Conservation (phyloP, 2,329 filamentous ascomycete species). For the Chalara sp. region DNA sequence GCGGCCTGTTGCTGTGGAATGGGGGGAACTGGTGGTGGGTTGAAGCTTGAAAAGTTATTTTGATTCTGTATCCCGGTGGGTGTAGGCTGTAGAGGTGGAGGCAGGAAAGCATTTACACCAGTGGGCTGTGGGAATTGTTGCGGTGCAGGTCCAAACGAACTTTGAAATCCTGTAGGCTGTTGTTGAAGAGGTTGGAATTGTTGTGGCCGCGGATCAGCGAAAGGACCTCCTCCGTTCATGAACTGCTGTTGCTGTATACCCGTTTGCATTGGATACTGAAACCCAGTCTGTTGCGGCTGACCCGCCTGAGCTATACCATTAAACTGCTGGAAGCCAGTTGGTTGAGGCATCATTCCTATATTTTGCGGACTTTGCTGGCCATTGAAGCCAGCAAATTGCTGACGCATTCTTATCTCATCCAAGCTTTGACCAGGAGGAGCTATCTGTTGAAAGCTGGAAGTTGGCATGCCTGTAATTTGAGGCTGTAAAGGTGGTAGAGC, state of each 20-base stretch:
- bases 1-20: conserved; percentile 50
- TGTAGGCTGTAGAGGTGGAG: conserved; percentile 53
- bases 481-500: conserved; percentile 69
- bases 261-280: conserved; percentile 20
- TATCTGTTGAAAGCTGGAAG: conserved; percentile 49
- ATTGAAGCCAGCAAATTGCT: conserved; percentile 60
- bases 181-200: conserved; percentile 43
- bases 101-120: conserved; percentile 51
- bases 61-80: conserved; percentile 48
- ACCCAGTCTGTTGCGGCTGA: conserved; percentile 20
- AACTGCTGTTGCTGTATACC: conserved; percentile 23
- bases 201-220: conserved; percentile 49
- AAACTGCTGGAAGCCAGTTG: conserved; percentile 34
- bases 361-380: conserved; percentile 32
- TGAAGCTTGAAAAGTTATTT: conserved; percentile 37
- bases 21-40: conserved; percentile 37
- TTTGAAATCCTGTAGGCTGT: conserved; percentile 42
- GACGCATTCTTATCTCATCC: conserved; percentile 59
- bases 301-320: conserved; percentile 3
- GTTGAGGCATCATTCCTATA: conserved; percentile 27
- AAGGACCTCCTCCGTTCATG: conserved; percentile 41
- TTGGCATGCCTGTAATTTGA: conserved; percentile 69
- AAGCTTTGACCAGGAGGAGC: conserved; percentile 72
- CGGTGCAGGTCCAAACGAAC: conserved; percentile 32
- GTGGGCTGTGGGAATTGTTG: conserved; percentile 30